phyloP scores from a whole-genome alignment of 768 basidiomycete species.

The Mrakia gelida region DNA sequence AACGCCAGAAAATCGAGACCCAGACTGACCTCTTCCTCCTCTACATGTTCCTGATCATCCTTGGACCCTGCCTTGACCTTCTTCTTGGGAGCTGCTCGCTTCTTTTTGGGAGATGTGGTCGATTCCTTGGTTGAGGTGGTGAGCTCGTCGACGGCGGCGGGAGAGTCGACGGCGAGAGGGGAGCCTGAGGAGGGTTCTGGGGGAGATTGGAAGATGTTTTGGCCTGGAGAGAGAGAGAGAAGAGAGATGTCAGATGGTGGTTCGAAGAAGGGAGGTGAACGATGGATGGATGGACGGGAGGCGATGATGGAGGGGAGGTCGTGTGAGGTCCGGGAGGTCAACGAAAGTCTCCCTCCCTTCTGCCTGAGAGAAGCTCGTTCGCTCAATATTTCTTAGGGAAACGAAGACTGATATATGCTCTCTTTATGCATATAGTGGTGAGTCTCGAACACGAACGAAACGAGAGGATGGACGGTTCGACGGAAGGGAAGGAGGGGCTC shows the following conservation, averaged over 20 bases:
- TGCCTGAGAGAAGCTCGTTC: too few relatives aligned
- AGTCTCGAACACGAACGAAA: too few relatives aligned
- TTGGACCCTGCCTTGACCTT: not conserved
- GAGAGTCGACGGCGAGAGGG: not conserved
- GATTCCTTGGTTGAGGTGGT: too few relatives aligned
- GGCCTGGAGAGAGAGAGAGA: not conserved
- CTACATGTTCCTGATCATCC: not conserved
- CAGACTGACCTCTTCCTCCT: not conserved
- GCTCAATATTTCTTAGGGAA: too few relatives aligned
- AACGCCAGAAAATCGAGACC: not conserved
- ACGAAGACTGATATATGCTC: too few relatives aligned
- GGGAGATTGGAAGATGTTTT: not conserved
- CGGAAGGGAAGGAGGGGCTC: not conserved
- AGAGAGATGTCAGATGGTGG: not conserved
- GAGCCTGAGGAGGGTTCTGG: not conserved
- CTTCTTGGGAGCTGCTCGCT: slow-evolving; percentile 10
- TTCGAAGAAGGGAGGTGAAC: not conserved
- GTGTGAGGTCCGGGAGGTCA: not conserved
- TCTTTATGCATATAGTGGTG: too few relatives aligned
- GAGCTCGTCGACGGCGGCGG: not conserved
- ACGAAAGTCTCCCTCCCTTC: too few relatives aligned
- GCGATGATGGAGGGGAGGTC: not conserved
- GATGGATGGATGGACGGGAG: not conserved
- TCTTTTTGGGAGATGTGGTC: not conserved
- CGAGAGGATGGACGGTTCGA: too few relatives aligned